These are phyloP conservation scores for Tephrocybe rancida DNA, from an alignment of 768 basidiomycete species.

Conservation along the genomic window DNA sequence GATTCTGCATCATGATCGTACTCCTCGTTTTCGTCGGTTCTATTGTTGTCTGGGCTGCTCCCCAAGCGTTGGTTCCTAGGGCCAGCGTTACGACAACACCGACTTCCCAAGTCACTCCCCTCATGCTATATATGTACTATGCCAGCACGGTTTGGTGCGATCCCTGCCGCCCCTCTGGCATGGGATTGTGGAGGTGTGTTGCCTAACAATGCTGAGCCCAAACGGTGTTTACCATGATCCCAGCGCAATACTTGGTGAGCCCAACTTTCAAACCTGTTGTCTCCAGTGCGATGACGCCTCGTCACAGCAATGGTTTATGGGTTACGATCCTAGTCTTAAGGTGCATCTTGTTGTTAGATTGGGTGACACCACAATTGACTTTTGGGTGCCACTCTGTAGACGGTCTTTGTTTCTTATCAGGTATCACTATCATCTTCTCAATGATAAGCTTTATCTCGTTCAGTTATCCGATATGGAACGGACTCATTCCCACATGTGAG, in stretches of 20 bases:
- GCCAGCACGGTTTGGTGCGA: neutral
- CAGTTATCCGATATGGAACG: conserved; percentile 16
- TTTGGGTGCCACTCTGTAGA: neutral
- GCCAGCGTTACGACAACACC: neutral
- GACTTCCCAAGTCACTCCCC: neutral
- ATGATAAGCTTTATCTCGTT: neutral
- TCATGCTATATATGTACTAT: neutral
- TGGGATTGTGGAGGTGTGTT: neutral
- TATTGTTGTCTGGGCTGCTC: neutral
- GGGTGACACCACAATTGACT: neutral
- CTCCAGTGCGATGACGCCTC: conserved; percentile 46
- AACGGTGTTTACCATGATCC: neutral
- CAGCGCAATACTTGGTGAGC: conserved; percentile 40
- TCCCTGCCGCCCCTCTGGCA: neutral
- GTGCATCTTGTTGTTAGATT: neutral
- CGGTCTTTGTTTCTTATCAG: conserved; percentile 19
- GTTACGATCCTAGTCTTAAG: conserved; percentile 36
- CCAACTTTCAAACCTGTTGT: conserved; percentile 48
- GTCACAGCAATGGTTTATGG: conserved; percentile 51
- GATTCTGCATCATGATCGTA: neutral
- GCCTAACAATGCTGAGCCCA: conserved; percentile 7
- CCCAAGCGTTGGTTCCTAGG: neutral
- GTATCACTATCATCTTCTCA: neutral
- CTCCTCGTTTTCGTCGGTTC: neutral
- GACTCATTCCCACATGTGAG: conserved; percentile 26